These are phyloP conservation scores for Capronia americana DNA, from an alignment of 2,329 filamentous ascomycete genomes.

Conservation along the genomic window DNA sequence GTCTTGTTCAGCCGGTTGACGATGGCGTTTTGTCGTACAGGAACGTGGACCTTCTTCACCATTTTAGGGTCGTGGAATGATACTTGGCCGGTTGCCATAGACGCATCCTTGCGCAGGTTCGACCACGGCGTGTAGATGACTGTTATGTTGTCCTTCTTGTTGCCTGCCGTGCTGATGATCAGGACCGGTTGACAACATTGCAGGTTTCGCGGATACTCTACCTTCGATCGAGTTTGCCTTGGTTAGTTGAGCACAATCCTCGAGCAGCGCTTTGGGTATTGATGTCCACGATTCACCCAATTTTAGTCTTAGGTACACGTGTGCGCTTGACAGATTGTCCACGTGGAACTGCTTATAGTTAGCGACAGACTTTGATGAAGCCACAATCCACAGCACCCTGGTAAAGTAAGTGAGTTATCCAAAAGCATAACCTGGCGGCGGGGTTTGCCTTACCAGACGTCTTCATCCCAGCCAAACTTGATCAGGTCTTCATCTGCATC, in stretches of 20 bases:
- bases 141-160: slow-evolving; percentile 98
- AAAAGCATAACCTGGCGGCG: not conserved
- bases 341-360: slow-evolving; percentile 76
- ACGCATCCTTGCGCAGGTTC: slow-evolving; percentile 92
- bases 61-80: slow-evolving; percentile 86
- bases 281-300: slow-evolving; percentile 83
- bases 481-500: slow-evolving; percentile 89
- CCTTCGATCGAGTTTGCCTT: slow-evolving; percentile 99
- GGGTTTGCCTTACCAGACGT: slow-evolving; percentile 75
- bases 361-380: slow-evolving; percentile 2
- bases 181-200: slow-evolving; percentile 30
- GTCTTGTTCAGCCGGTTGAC: slow-evolving; percentile 99
- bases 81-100: slow-evolving; percentile 94
- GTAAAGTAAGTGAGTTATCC: slow-evolving; percentile 16
- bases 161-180: slow-evolving; percentile 63
- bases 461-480: slow-evolving; percentile 90
- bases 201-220: slow-evolving; percentile 45
- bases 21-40: slow-evolving; percentile 82
- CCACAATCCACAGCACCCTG: slow-evolving; percentile 27
- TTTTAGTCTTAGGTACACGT: slow-evolving; percentile 88
- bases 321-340: slow-evolving; percentile 94
- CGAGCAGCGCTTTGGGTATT: slow-evolving; percentile 75
- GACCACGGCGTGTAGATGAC: slow-evolving; percentile 98
- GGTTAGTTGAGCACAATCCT: slow-evolving; percentile 93
- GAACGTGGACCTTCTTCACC: slow-evolving; percentile 82